Evolutionary conservation across 805 yeast genomes (phyloP), one percentile per base, ranked within the genome.

Genomic region (Candida arabinofermentans): DNA sequence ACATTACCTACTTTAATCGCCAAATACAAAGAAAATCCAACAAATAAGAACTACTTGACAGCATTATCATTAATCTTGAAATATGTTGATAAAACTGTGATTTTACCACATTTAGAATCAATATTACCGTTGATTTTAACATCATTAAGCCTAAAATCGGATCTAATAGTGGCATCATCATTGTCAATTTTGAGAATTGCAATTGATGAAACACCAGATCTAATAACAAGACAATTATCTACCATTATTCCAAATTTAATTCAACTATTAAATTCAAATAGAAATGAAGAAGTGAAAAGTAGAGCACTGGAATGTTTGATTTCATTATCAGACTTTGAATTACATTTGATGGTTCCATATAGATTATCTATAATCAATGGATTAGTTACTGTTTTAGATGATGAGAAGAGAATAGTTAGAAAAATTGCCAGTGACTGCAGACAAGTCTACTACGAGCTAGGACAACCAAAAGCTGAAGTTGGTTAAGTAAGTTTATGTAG

Each of bases 341-440:
- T 69, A 41, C 65, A 62, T 14, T 55, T 66, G 16, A 53, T 83
- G 40, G 64, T 75, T 18, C 80, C 82, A 5, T 83, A 71, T 54
- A 77, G 74, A 55, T 57, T 57, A 4, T 61, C 59, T 9, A 66
- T 86, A 9, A 66, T 86, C 27, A 59, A 53, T 16, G 70, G 67
- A 12, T 63, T 86, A 34, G 67, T 65, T 1, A 58, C 55, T 1
- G 80, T 75, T 0, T 66, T 93, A 48, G 93, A 84, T 50, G 96
- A 91, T 59, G 72, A 71, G 36, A 82, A 72, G 56, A 75, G 99
- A 60, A 65, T 62, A 2, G 86, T 91, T 2, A 75, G 99, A 56
- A 83, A 79, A 57, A 71, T 77, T 39, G 84, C 91, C 6, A 81
- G 85, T 40, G 88, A 84, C 51, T 78, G 91, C 41, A 76, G 96